A percentile compares a stretch with the other conserved stretches of the same genome.
phyloP scores from a whole-genome alignment of 2,329 filamentous ascomycete genomes.

The Arthrobotrys sinensis region DNA sequence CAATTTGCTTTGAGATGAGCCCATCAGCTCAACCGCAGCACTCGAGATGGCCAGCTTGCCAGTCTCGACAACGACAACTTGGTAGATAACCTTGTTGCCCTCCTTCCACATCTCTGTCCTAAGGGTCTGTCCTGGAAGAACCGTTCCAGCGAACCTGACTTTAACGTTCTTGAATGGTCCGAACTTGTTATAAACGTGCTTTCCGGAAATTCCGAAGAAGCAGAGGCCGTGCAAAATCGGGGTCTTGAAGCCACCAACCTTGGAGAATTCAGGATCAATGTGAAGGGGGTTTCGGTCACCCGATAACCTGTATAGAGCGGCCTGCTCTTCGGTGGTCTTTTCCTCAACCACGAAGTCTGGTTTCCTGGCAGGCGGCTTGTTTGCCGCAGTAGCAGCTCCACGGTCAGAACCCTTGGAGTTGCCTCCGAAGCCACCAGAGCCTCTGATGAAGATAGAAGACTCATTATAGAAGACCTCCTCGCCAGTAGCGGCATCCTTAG shows the following conservation, averaged over 20 bases:
- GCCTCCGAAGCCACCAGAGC: conserved; percentile 90
- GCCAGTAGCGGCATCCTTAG: conserved; percentile 85
- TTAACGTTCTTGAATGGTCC: conserved; percentile 92
- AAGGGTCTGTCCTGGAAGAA: conserved; percentile 89
- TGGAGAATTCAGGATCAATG: conserved; percentile 93
- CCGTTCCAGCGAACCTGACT: conserved; percentile 88
- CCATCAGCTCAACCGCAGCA: conserved; percentile 82
- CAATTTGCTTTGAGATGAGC: conserved; percentile 71
- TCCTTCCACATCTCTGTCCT: conserved; percentile 97
- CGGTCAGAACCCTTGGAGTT: conserved; percentile 82
- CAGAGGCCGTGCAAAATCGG: conserved; percentile 98
- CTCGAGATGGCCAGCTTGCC: conserved; percentile 89
- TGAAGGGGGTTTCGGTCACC: conserved; percentile 97
- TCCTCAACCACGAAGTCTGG: conserved; percentile 89
- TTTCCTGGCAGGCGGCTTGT: conserved; percentile 81
- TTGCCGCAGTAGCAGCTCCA: conserved; percentile 83
- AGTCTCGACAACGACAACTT: conserved; percentile 91
- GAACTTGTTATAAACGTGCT: conserved; percentile 88
- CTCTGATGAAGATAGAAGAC: conserved; percentile 90
- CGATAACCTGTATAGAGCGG: conserved; percentile 90
- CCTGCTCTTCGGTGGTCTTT: conserved; percentile 89
- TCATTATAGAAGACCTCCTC: conserved; percentile 98
- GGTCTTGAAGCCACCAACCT: conserved; percentile 92
- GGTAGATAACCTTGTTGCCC: conserved; percentile 83
- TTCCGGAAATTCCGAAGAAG: conserved; percentile 91